Percentiles rank a stretch among this genome's conserved stretches.
phyloP scores from a whole-genome alignment of 805 yeast species.

The Saccharomycopsis olivae region DNA sequence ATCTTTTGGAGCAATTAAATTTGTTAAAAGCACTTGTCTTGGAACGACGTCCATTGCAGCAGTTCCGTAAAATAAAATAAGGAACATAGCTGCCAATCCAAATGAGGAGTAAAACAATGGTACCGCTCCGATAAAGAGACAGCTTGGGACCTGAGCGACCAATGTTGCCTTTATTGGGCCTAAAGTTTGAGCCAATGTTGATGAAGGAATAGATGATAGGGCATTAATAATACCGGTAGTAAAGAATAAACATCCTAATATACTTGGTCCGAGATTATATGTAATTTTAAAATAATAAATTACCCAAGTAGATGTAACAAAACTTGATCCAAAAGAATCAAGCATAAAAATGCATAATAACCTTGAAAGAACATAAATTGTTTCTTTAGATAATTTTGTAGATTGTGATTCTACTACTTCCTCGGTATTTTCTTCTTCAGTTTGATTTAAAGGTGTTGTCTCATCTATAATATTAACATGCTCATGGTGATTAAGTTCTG shows the following conservation, averaged over 20 bases:
- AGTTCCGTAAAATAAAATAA: constrained; percentile 49
- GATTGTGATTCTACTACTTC: neutral
- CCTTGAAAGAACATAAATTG: constrained; percentile 34
- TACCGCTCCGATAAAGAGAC: constrained; percentile 45
- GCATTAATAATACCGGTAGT: constrained; percentile 52
- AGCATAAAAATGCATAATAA: constrained; percentile 59
- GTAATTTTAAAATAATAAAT: constrained; percentile 63
- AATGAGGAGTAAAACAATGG: constrained; percentile 26
- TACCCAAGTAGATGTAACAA: constrained; percentile 83
- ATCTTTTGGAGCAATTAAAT: constrained; percentile 51
- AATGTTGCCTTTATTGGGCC: constrained; percentile 79
- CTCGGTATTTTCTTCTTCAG: neutral
- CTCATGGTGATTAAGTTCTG: constrained; percentile 34
- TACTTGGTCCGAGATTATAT: constrained; percentile 43
- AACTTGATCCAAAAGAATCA: constrained; percentile 82
- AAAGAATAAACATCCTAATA: constrained; percentile 61
- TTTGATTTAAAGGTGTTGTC: constrained; percentile 22
- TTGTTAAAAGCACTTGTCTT: constrained; percentile 67
- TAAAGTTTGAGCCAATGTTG: constrained; percentile 47
- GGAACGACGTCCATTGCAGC: constrained; percentile 89
- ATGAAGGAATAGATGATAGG: constrained; percentile 67
- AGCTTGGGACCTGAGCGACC: constrained; percentile 70
- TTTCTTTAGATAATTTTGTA: constrained; percentile 27
- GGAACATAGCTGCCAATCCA: constrained; percentile 7
- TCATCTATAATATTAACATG: constrained; percentile 16